A percentile compares a stretch with the other conserved stretches of the same genome.
Conservation (phyloP, 1,284 basidiomycete species). For the Filobasidium uniguttulatum region DNA sequence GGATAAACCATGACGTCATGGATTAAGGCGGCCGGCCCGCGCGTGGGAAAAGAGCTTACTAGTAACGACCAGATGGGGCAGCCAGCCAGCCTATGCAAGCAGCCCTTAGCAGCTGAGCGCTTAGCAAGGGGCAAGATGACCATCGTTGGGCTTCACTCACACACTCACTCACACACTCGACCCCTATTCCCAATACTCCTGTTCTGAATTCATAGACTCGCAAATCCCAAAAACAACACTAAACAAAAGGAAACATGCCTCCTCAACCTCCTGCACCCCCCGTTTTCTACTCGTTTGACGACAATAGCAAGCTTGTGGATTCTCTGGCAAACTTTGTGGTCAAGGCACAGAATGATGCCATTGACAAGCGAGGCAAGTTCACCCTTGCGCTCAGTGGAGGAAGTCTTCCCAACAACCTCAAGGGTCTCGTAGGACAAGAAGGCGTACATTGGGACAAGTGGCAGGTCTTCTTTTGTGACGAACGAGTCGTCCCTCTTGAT, state of each 20-base stretch:
- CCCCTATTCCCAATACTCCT: no score
- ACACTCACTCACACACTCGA: no score
- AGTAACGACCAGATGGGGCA: no score
- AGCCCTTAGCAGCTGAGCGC: no score
- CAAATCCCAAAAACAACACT: no score
- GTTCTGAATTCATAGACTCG: no score
- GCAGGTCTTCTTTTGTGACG: slow-evolving; percentile 94
- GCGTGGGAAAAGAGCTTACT: no score
- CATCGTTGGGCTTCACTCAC: no score
- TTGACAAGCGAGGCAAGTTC: slow-evolving; percentile 84
- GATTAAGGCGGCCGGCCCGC: no score
- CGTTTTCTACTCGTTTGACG: slow-evolving; percentile 61
- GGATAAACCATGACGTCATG: no score
- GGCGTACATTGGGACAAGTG: slow-evolving; percentile 91
- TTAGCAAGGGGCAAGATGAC: no score
- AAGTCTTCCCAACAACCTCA: slow-evolving; percentile 74
- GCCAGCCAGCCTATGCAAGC: no score
- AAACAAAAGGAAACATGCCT: slow-evolving; percentile 35
- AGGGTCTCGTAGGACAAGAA: slow-evolving; percentile 56
- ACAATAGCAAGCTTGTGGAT: slow-evolving; percentile 46
- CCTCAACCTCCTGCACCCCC: slow-evolving; percentile 44
- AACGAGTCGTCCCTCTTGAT: slow-evolving; percentile 86
- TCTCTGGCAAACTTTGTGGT: slow-evolving; percentile 74
- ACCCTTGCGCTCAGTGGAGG: slow-evolving; percentile 90
- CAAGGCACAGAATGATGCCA: slow-evolving; percentile 80